Conservation (phyloP, 1,284 basidiomycete species). For the Meira miltonrushii region DNA sequence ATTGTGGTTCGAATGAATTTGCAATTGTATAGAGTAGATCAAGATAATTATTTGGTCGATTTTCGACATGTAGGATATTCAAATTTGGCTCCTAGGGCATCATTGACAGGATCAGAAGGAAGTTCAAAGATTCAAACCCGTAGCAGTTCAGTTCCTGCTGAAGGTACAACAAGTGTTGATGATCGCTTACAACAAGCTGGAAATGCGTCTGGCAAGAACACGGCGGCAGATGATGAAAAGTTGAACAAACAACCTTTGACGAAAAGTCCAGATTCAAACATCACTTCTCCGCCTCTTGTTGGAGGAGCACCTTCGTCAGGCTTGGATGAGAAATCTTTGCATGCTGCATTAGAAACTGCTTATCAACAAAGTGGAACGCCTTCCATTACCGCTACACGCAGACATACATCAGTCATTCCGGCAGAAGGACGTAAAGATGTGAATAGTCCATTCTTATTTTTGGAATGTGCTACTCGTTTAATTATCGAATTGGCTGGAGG, state of each 20-base stretch:
- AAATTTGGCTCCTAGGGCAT: constrained; percentile 25
- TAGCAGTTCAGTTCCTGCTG: not conserved
- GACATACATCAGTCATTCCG: constrained; percentile 28
- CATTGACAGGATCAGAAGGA: no score
- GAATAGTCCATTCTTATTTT: constrained; percentile 84
- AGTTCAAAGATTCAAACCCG: constrained; percentile 47
- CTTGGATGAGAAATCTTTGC: no score
- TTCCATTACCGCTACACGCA: constrained; percentile 10
- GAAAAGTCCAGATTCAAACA: no score
- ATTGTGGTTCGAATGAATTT: constrained; percentile 73
- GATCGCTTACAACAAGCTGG: not conserved
- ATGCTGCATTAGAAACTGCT: no score
- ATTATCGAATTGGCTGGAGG: constrained; percentile 47
- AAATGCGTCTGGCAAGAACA: constrained; percentile 15
- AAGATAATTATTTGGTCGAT: constrained; percentile 92
- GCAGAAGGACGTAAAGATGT: constrained; percentile 69
- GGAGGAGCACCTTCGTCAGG: no score
- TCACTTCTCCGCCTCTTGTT: no score
- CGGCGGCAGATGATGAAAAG: constrained; percentile 19
- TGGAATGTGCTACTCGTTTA: constrained; percentile 78
- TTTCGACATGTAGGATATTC: constrained; percentile 96
- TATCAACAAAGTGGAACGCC: no score
- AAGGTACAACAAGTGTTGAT: not conserved
- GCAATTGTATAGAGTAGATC: constrained; percentile 91
- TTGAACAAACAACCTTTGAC: no score